Conservation (phyloP, 108 stramenopile genomes). For the Ochromonas danica region DNA sequence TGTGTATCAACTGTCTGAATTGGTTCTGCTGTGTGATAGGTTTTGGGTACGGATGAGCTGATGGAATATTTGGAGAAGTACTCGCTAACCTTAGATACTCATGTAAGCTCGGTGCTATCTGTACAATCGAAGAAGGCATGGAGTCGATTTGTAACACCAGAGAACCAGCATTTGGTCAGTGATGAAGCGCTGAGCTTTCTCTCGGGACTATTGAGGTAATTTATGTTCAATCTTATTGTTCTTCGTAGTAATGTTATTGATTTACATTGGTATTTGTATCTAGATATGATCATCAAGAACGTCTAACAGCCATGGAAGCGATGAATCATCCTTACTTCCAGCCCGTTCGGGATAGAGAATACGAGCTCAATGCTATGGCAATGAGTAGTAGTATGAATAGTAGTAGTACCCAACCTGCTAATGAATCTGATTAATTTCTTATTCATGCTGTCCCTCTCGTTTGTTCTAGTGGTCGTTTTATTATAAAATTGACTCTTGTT, state of each 20-base stretch:
- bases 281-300: slow-evolving; percentile 51
- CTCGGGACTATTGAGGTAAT: not conserved
- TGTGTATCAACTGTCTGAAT: not conserved
- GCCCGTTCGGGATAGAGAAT: slow-evolving; percentile 32
- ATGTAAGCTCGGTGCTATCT: slow-evolving; percentile 74
- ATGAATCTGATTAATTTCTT: no score
- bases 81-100: slow-evolving; percentile 57
- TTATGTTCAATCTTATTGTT: not conserved
- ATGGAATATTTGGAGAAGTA: slow-evolving; percentile 60
- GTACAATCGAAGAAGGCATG: slow-evolving; percentile 94
- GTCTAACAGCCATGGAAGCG: slow-evolving; percentile 44
- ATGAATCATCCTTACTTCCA: slow-evolving; percentile 48
- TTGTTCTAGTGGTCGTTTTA: no score
- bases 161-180: slow-evolving; percentile 3
- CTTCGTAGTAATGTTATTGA: no score
- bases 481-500: no score
- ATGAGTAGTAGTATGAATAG: no score
- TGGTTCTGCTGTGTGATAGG: slow-evolving; percentile 41
- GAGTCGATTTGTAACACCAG: slow-evolving; percentile 81
- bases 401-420: no score
- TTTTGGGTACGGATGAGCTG: slow-evolving; percentile 60
- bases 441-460: no score
- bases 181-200: slow-evolving; percentile 28
- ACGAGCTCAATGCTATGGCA: no score
- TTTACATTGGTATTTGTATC: no score